phyloP scores from a whole-genome alignment of 768 basidiomycete genomes.

The Suillus paluster region DNA sequence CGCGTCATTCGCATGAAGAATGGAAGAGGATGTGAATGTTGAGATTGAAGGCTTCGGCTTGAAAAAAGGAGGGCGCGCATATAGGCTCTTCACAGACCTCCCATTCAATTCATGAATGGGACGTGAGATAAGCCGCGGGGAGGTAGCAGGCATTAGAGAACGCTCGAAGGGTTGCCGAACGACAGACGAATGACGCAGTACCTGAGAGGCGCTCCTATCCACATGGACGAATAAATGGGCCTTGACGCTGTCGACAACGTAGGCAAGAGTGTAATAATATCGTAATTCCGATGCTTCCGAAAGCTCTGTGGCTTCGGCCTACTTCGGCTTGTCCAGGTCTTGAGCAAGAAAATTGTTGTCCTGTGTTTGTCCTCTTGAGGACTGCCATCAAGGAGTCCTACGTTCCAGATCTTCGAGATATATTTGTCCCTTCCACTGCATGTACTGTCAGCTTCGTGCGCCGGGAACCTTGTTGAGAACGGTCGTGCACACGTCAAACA shows the following conservation, averaged over 20 bases:
- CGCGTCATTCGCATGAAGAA: constrained; percentile 4
- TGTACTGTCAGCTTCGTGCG: too few relatives aligned
- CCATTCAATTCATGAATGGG: not conserved
- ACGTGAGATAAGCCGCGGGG: not conserved
- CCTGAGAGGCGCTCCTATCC: constrained; percentile 20
- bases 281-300: not conserved
- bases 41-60: constrained; percentile 6
- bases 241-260: not conserved
- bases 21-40: constrained; percentile 23
- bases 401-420: too few relatives aligned
- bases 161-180: constrained; percentile 21
- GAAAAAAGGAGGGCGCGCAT: constrained; percentile 12
- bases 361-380: too few relatives aligned
- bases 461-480: too few relatives aligned
- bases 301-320: not conserved
- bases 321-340: too few relatives aligned
- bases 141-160: constrained; percentile 12
- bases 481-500: too few relatives aligned
- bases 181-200: constrained; percentile 18
- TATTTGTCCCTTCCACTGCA: too few relatives aligned
- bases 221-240: constrained; percentile 22
- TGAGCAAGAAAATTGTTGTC: too few relatives aligned
- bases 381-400: too few relatives aligned
- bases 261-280: not conserved
- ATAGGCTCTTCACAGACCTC: constrained; percentile 6